Percentiles rank a stretch among this genome's conserved stretches.
Conservation (phyloP, 306 rosid genomes). For the Sindora glabra region DNA sequence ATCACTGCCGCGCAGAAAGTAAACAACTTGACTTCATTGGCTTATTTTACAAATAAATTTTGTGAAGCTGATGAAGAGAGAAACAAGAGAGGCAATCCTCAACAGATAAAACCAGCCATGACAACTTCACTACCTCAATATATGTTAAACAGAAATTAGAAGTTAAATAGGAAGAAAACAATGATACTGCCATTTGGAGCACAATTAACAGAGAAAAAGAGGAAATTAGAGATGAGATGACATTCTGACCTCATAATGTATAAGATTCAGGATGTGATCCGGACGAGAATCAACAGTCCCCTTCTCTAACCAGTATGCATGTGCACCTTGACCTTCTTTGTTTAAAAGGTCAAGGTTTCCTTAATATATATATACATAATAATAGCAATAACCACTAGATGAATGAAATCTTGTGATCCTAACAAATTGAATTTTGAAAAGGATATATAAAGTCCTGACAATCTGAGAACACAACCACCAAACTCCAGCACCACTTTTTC, state of each 20-base stretch:
- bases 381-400: constrained; percentile 4
- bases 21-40: too few relatives aligned
- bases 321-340: constrained; percentile 86
- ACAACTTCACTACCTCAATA: not conserved
- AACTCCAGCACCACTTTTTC: constrained; percentile 67
- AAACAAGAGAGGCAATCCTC: not conserved
- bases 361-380: constrained; percentile 2
- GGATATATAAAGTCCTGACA: constrained; percentile 96
- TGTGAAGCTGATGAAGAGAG: not conserved
- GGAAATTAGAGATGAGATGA: constrained; percentile 1
- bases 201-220: not conserved
- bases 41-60: too few relatives aligned
- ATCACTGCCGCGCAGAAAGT: not conserved
- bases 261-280: constrained; percentile 82
- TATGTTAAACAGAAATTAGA: not conserved
- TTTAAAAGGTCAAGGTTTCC: constrained; percentile 52
- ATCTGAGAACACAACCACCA: constrained; percentile 79
- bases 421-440: constrained; percentile 24
- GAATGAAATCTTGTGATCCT: not conserved
- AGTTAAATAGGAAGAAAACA: not conserved
- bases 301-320: constrained; percentile 73
- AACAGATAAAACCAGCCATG: not conserved
- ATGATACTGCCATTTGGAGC: not conserved
- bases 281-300: constrained; percentile 72
- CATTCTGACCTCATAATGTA: constrained; percentile 84